Evolutionary conservation across 1,284 basidiomycete species (phyloP), one percentile per base, ranked within the genome.

Genomic region (Clitocybe nebularis): DNA sequence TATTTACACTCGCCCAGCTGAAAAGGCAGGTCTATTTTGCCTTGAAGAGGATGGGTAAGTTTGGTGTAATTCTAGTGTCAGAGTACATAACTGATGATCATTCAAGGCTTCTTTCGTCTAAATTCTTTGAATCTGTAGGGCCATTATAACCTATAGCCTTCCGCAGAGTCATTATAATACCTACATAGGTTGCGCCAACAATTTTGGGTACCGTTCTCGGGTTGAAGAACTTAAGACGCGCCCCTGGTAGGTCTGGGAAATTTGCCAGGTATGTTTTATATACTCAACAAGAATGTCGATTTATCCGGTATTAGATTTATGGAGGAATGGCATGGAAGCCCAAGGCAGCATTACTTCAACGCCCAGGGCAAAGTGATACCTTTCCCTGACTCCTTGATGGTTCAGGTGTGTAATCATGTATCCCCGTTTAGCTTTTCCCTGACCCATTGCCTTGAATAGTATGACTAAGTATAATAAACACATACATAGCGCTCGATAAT

Each of bases 171-270:
- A 36, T 48, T 2, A 47, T 13, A 13, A 20, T 17, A 10, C 17
- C 22, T 23, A 5, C 41, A 22, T 38, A 71, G 68, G 64, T 63
- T 39, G 62, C 70, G 16, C 69, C 74, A 4, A 52, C 58, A 17
- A 65, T 79, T 10, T 59, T 82, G 11, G 66, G 67, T 3, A 61
- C 63, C 10, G 69, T 83, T 22, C 73, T 84, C 47, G 59, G 58
- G 16, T 60, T 80, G 34, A 67, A 67, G 41, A 63, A 71, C 30
- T 29, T 84, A 19, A 58, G 63, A 41, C 63, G 73, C 16, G 74
- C 63, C 3, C 63, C 71, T 17, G 72, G 71, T 1, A 46, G 50
- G 4, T 69, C 73, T 10, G 80, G 80, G 24, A 45, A 50, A 10
- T 63, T 82, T 39, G 65, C 64, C 11, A 58, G 58, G 61, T 66